A percentile compares a stretch with the other conserved stretches of the same genome.
Evolutionary conservation across 148 eudicot genomes (phyloP).

Genomic region (Suaeda aralocaspica): DNA sequence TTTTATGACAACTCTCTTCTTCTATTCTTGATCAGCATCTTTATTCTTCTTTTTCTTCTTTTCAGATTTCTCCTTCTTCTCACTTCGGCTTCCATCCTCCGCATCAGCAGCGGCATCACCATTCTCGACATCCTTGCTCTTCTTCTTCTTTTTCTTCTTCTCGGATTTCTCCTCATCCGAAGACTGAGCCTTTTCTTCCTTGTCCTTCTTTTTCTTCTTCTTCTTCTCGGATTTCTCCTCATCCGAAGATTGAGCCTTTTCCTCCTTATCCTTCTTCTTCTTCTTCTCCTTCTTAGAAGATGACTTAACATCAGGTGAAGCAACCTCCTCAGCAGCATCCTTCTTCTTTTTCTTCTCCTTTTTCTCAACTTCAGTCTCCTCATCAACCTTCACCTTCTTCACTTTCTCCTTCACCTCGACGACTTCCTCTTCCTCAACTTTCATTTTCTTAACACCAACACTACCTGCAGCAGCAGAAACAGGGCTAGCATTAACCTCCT

Average conservation of each 20-base stretch:
- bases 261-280: conserved; percentile 52
- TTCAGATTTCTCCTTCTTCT: conserved; percentile 64
- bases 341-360: conserved; percentile 48
- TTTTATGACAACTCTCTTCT: background rate
- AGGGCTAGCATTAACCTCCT: conserved; percentile 43
- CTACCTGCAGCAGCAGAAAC: no score
- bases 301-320: conserved; percentile 29
- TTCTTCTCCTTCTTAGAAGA: conserved; percentile 43
- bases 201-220: conserved; percentile 52
- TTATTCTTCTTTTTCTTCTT: conserved; percentile 79
- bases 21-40: conserved; percentile 42
- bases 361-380: conserved; percentile 30
- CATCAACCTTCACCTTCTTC: conserved; percentile 23
- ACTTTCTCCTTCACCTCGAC: conserved; percentile 24
- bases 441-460: conserved; percentile 53
- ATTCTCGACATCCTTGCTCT: conserved; percentile 35
- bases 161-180: conserved; percentile 41
- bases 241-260: conserved; percentile 45
- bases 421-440: conserved; percentile 34
- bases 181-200: conserved; percentile 48
- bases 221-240: conserved; percentile 41
- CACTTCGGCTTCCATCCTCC: conserved; percentile 37
- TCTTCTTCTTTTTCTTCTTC: conserved; percentile 57
- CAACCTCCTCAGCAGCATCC: conserved; percentile 27
- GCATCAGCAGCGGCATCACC: conserved; percentile 29